A percentile compares a stretch with the other conserved stretches of the same genome.
phyloP scores from a whole-genome alignment of 2,329 filamentous ascomycete species.

The Aureobasidium uvarum region DNA sequence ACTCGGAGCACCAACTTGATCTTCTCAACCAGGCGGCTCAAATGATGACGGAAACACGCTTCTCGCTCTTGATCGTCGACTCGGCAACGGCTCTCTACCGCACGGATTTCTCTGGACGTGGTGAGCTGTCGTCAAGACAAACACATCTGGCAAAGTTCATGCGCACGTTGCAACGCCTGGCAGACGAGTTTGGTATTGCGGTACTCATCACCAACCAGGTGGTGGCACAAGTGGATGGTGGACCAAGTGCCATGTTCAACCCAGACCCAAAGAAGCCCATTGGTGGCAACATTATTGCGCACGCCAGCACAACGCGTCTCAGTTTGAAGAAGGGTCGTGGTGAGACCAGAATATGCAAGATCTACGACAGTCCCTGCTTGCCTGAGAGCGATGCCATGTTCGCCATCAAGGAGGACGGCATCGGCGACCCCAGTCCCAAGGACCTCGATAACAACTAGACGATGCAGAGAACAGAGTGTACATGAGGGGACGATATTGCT shows the following conservation, averaged over 20 bases:
- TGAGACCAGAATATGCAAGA: constrained; percentile 97
- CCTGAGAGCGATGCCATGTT: constrained; percentile 96
- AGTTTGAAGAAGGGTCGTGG: constrained; percentile 93
- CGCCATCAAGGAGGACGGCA: constrained; percentile 95
- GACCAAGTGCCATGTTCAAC: constrained; percentile 97
- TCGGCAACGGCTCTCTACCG: constrained; percentile 93
- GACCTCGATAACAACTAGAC: constrained; percentile 72
- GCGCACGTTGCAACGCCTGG: constrained; percentile 74
- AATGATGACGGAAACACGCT: constrained; percentile 99
- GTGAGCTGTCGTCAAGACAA: constrained; percentile 91
- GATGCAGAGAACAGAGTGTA: background rate
- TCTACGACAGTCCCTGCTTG: constrained; percentile 96
- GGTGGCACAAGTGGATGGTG: constrained; percentile 95
- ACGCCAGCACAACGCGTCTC: constrained; percentile 90
- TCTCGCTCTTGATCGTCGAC: constrained; percentile 93
- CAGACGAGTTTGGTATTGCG: constrained; percentile 85
- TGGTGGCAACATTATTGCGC: constrained; percentile 97
- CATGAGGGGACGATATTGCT: constrained; percentile 15
- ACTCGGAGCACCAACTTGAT: constrained; percentile 95
- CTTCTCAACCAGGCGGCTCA: constrained; percentile 90
- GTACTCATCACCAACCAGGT: constrained; percentile 99
- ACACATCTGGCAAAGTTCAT: constrained; percentile 86
- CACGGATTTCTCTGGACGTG: constrained; percentile 95
- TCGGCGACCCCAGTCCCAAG: constrained; percentile 92
- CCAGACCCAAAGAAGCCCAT: constrained; percentile 99